Base-by-base conservation (phyloP, 768 basidiomycete species). In the Hygrophorus pudorinus region DNA sequence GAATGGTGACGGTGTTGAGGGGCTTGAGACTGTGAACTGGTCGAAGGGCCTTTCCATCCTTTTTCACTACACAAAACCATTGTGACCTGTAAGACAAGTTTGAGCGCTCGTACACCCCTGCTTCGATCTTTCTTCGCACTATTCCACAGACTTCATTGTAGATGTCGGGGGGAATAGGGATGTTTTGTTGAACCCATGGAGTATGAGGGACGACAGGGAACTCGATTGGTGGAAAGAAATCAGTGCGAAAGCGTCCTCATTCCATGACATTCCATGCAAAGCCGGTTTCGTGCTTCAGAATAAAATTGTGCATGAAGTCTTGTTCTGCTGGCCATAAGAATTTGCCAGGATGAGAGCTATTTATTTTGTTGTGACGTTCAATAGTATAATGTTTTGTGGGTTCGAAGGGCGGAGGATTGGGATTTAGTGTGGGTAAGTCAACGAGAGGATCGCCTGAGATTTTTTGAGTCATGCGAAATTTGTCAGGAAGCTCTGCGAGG, bases 31-130 rank as follows among this genome's bases (percentile, higher is more conserved):
- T 55, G 35, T 68, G 65, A 0, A 71, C 65, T 0, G 67, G 42
- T 0, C 59, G 49, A 0, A 70, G 50, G 0, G 51, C 54, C 30
- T 62, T 60, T 0, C 65, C 56, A 44, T 68, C 61, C 45, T 67
- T 66, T 54, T 69, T 68, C 4, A 54, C 17, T 0, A 71, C 62
- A 24, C 59, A 63, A 41, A 70, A 73, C 67, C 65, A 70, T 6
- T 58, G 43, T 0, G 64, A 65, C 0, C 63, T 52, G 21, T 73
- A 73, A 0, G 66, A 66, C 0, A 59, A 59, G 29, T 67, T 59
- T 0, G 60, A 65, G 0, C 57, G 62, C 49, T 74, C 62, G 41
- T 70, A 72, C 0, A 69, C 60, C 0, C 71, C 66, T 0, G 65
- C 52, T 0, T 47, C 55, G 8, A 70, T 58, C 46, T 72, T 72